Evolutionary conservation across 768 basidiomycete species (phyloP).

Genomic region (Grammothele lineata): DNA sequence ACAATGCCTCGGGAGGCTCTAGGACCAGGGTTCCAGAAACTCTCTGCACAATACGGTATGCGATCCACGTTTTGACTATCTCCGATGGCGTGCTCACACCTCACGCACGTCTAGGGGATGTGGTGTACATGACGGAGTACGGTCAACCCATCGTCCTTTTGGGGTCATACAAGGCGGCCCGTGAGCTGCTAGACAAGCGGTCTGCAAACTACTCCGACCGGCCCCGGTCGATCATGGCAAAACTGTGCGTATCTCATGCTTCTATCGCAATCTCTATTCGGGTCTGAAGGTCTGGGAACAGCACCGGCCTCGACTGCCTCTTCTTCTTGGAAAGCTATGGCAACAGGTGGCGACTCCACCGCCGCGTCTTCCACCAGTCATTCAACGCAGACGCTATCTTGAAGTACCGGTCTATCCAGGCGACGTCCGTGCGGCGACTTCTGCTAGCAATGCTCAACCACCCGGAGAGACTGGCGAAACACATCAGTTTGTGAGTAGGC

Average conservation of each 20-base stretch:
- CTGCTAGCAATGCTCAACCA: not conserved
- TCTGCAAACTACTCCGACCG: not conserved
- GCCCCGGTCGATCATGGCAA: not conserved
- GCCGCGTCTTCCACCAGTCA: not conserved
- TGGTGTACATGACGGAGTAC: not conserved
- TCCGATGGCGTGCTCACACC: no score
- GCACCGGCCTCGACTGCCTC: not conserved
- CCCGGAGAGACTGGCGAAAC: not conserved
- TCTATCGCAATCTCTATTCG: not conserved
- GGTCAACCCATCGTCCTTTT: not conserved
- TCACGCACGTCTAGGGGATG: not conserved
- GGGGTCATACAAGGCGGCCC: not conserved
- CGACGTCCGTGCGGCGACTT: not conserved
- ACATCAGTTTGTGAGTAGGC: not conserved
- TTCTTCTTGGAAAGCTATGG: not conserved
- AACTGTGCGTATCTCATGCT: not conserved
- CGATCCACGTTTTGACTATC: no score
- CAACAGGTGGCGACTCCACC: not conserved
- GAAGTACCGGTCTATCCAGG: not conserved
- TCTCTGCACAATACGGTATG: no score
- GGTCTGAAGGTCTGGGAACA: not conserved
- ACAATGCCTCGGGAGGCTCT: no score
- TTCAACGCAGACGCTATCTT: not conserved
- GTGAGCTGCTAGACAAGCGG: not conserved
- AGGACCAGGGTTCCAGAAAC: no score